Evolutionary conservation across 2,329 filamentous ascomycete species (phyloP).

Genomic region (Mycosphaerella sp.): DNA sequence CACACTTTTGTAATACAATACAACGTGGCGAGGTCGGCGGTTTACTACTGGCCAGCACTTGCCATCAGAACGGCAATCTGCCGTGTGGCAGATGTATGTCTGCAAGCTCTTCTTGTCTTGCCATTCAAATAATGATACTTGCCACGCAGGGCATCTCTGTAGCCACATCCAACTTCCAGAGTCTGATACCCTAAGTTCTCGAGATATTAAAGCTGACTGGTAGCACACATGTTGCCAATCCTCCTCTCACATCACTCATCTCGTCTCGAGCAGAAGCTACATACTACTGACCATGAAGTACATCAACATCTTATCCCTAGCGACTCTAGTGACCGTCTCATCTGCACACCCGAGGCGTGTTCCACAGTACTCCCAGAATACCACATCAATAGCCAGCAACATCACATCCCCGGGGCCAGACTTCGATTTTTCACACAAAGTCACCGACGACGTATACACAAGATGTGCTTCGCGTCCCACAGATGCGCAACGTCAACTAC

Average conservation of each 20-base stretch:
- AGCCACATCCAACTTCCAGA: background rate
- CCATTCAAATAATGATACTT: background rate
- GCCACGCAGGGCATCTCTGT: background rate
- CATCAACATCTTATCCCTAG: background rate
- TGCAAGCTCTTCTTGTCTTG: background rate
- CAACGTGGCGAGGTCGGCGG: background rate
- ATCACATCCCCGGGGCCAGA: background rate
- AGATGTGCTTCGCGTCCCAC: slow-evolving; percentile 2
- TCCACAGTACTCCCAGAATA: background rate
- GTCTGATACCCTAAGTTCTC: background rate
- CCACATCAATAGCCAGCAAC: background rate
- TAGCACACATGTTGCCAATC: background rate
- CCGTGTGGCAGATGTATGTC: background rate
- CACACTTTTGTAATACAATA: background rate
- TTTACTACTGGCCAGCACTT: background rate
- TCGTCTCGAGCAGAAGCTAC: background rate
- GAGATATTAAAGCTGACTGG: background rate
- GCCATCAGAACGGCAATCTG: background rate
- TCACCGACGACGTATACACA: background rate
- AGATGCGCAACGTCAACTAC: background rate
- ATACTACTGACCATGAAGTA: slow-evolving; percentile 1
- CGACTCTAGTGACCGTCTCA: background rate
- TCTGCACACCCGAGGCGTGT: slow-evolving; percentile 2
- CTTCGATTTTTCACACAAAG: background rate
- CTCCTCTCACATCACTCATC: background rate